Conservation (phyloP, 495 filamentous ascomycete genomes). For the Aspergillus cristatus region DNA sequence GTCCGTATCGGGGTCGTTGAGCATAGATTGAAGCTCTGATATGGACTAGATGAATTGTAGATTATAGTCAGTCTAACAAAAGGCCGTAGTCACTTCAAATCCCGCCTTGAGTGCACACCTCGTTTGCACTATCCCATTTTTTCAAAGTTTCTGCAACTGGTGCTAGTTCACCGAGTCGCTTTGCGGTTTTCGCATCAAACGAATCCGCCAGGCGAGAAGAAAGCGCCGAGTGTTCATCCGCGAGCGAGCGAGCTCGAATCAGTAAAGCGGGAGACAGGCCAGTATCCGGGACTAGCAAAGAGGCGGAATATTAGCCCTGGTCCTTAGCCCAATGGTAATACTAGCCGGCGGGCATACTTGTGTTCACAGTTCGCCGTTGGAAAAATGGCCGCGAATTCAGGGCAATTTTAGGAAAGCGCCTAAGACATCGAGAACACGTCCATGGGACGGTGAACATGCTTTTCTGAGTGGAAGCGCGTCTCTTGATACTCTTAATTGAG, state of each 20-base stretch:
- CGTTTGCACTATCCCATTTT: constrained; percentile 47
- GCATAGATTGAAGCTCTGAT: constrained; percentile 46
- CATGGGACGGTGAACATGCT: constrained; percentile 24
- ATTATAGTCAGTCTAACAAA: not conserved
- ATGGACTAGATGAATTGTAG: constrained; percentile 42
- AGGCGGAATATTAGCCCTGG: not conserved
- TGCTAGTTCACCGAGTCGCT: constrained; percentile 66
- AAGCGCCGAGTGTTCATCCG: constrained; percentile 57
- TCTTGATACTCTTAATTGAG: too few relatives aligned
- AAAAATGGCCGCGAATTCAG: constrained; percentile 3
- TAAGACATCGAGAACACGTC: constrained; percentile 25
- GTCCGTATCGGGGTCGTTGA: constrained; percentile 52
- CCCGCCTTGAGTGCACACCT: constrained; percentile 19
- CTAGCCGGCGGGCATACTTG: too few relatives aligned
- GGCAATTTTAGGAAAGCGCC: constrained; percentile 12
- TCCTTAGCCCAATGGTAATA: not conserved
- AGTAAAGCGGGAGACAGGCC: constrained; percentile 52
- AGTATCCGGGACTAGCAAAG: constrained; percentile 26
- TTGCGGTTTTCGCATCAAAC: constrained; percentile 67
- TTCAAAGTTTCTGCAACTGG: constrained; percentile 57
- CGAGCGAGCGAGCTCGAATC: constrained; percentile 52
- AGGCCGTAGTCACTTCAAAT: not conserved
- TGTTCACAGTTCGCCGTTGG: constrained; percentile 19
- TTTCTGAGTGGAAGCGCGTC: not conserved
- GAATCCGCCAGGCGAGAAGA: constrained; percentile 44